Evolutionary conservation across 2,329 filamentous ascomycete species (phyloP).

Genomic region (Curvularia spicifera): DNA sequence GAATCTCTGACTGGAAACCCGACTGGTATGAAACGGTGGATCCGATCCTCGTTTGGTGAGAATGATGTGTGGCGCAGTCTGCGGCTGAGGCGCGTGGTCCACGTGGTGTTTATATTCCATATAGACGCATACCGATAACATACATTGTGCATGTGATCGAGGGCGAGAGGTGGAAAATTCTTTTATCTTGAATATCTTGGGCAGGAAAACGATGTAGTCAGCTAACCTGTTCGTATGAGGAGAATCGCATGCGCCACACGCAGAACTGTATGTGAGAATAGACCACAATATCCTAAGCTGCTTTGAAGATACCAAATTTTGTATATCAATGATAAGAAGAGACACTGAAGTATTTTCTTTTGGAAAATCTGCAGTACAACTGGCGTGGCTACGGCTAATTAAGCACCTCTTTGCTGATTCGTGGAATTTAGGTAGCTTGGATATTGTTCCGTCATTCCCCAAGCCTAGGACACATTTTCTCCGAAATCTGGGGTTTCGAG

Average conservation of each 20-base stretch:
- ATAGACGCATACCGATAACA: neutral
- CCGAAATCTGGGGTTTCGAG: constrained; percentile 8
- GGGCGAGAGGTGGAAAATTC: neutral
- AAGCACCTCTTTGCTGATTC: constrained; percentile 5
- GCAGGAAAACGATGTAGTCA: neutral
- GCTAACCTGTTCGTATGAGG: neutral
- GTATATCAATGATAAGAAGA: neutral
- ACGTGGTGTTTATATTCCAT: neutral
- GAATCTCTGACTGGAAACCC: neutral
- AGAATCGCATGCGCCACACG: neutral
- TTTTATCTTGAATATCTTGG: neutral
- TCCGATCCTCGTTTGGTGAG: neutral
- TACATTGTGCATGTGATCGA: neutral
- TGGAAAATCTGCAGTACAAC: neutral
- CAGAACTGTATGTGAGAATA: neutral
- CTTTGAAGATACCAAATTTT: neutral
- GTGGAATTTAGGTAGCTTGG: constrained; percentile 4
- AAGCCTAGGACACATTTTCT: constrained; percentile 2
- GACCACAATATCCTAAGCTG: neutral
- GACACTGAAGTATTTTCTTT: neutral
- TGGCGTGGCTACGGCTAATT: neutral
- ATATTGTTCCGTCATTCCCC: constrained; percentile 8
- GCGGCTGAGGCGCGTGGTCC: neutral
- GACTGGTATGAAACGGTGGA: neutral
- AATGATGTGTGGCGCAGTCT: constrained; percentile 1